phyloP scores from a whole-genome alignment of 345 rosid species.

The Murraya paniculata region DNA sequence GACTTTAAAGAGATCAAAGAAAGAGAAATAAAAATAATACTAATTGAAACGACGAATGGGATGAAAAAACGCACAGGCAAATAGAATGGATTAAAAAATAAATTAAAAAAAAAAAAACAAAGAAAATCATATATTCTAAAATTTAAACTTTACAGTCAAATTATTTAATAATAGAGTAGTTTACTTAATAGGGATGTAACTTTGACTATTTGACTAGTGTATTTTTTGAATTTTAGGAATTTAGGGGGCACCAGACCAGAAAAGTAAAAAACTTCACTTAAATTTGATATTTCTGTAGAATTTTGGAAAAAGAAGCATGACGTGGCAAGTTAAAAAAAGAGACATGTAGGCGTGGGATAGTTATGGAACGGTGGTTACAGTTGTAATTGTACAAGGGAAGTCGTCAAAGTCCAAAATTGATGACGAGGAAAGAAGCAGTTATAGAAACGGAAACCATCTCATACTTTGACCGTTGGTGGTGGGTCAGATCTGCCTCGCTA shows the following conservation, averaged over 20 bases:
- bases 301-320: neutral
- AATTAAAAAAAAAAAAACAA: neutral
- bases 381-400: constrained; percentile 9
- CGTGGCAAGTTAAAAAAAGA: neutral
- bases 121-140: too few relatives aligned
- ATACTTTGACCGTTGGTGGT: constrained; percentile 36
- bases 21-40: neutral
- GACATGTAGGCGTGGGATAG: constrained; percentile 26
- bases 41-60: neutral
- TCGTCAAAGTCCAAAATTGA: constrained; percentile 53
- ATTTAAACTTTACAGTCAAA: too few relatives aligned
- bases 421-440: constrained; percentile 44
- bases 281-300: neutral
- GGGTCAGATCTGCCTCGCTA: constrained; percentile 24
- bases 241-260: neutral
- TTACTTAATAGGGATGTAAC: neutral
- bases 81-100: neutral
- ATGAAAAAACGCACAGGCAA: neutral
- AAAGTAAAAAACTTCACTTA: neutral
- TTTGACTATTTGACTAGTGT: neutral
- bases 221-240: too few relatives aligned
- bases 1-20: constrained; percentile 12
- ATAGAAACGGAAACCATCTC: constrained; percentile 20
- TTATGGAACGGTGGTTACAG: neutral
- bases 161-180: neutral